A percentile compares a stretch with the other conserved stretches of the same genome.
Evolutionary conservation across 352 stramenopile species (phyloP).

Genomic region (Phytophthora citrophthora): DNA sequence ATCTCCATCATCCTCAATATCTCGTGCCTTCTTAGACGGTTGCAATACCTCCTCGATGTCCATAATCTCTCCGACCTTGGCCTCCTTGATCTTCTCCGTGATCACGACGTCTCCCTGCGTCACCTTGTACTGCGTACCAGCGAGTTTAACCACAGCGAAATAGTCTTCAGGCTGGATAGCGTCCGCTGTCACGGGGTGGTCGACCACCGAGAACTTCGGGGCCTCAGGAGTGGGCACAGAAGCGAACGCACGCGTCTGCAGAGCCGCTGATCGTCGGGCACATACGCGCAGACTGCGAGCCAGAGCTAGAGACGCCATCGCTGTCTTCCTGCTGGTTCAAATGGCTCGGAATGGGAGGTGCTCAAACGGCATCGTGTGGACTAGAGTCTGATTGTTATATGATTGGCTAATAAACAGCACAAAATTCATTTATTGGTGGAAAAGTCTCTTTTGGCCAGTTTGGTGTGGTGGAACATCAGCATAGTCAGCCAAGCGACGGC

Average conservation of each 20-base stretch:
- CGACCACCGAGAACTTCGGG: slow-evolving; percentile 73
- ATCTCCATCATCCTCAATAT: background rate
- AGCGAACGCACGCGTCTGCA: slow-evolving; percentile 26
- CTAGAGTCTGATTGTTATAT: slow-evolving; percentile 4
- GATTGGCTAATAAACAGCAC: slow-evolving; percentile 10
- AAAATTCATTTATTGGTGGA: slow-evolving; percentile 18
- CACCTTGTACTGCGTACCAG: slow-evolving; percentile 89
- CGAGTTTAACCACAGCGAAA: slow-evolving; percentile 88
- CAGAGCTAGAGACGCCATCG: slow-evolving; percentile 34
- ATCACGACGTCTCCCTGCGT: slow-evolving; percentile 85
- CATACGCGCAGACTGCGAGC: slow-evolving; percentile 30
- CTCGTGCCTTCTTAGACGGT: background rate
- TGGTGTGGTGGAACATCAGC: slow-evolving; percentile 25
- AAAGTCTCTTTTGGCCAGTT: slow-evolving; percentile 1
- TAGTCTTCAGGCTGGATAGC: slow-evolving; percentile 74
- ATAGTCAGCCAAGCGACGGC: slow-evolving; percentile 14
- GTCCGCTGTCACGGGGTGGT: slow-evolving; percentile 76
- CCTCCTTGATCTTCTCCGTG: slow-evolving; percentile 85
- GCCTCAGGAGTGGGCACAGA: slow-evolving; percentile 22
- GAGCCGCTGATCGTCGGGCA: slow-evolving; percentile 12
- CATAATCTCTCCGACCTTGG: slow-evolving; percentile 87
- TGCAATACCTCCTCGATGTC: slow-evolving; percentile 70
- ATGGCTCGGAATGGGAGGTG: slow-evolving; percentile 10
- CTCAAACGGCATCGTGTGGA: slow-evolving; percentile 18
- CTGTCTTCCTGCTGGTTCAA: background rate